Evolutionary conservation across 352 stramenopile genomes (phyloP).

Genomic region (Phytophthora megakarya): DNA sequence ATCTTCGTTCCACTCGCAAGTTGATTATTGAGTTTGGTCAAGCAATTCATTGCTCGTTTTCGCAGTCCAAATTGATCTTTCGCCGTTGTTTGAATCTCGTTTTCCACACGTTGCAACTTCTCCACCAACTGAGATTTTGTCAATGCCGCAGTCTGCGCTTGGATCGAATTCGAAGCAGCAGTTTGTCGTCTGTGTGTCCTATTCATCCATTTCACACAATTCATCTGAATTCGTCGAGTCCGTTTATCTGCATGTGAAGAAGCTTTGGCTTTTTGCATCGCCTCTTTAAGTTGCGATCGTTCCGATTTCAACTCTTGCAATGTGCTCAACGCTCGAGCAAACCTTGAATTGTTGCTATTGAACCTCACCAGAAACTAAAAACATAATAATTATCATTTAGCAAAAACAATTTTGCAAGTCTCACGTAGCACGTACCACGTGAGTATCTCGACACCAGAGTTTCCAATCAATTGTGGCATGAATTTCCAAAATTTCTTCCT

Average conservation of each 20-base stretch:
- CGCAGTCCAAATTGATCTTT: conserved; percentile 57
- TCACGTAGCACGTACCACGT: conserved; percentile 36
- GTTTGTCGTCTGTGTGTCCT: conserved; percentile 52
- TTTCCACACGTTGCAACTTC: conserved; percentile 49
- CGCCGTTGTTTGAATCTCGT: conserved; percentile 41
- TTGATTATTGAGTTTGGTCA: conserved; percentile 51
- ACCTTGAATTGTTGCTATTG: conserved; percentile 36
- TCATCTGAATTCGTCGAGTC: conserved; percentile 61
- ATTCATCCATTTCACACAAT: conserved; percentile 73
- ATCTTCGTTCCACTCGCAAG: conserved; percentile 44
- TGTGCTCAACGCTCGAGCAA: conserved; percentile 43
- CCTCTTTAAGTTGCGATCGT: conserved; percentile 50
- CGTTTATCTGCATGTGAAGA: conserved; percentile 57
- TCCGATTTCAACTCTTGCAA: conserved; percentile 56
- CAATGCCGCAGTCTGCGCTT: conserved; percentile 46
- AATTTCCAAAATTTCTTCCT: not conserved
- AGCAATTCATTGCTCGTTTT: conserved; percentile 53
- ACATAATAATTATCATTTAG: conserved; percentile 1
- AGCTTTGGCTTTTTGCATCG: conserved; percentile 52
- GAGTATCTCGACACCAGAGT: conserved; percentile 59
- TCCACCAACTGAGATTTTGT: conserved; percentile 55
- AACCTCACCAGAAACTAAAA: conserved; percentile 43
- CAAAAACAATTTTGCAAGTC: not conserved
- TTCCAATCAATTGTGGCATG: conserved; percentile 49
- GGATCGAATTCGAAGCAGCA: conserved; percentile 38